Evolutionary conservation across 495 filamentous ascomycete species (phyloP).

Genomic region (Penicillium crystallinum): DNA sequence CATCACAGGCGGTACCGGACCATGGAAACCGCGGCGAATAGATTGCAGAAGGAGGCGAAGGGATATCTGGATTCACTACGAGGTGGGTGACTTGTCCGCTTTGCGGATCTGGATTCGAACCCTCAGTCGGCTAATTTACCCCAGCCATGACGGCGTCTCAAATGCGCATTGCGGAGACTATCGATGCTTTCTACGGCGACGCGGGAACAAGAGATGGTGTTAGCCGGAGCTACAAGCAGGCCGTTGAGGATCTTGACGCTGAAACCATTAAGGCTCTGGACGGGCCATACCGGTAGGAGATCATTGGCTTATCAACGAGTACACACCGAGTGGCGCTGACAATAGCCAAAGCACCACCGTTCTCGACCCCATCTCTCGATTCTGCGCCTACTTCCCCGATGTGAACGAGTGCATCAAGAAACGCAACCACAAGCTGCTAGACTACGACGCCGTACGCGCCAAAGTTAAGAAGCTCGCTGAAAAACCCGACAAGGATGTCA

Average conservation of each 20-base stretch:
- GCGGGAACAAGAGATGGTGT: slow-evolving; percentile 92
- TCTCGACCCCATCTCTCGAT: slow-evolving; percentile 86
- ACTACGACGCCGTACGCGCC: slow-evolving; percentile 92
- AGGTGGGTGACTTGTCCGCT: slow-evolving; percentile 44
- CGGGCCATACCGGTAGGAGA: slow-evolving; percentile 78
- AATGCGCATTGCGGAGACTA: slow-evolving; percentile 98
- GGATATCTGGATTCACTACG: slow-evolving; percentile 93
- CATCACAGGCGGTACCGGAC: slow-evolving; percentile 78
- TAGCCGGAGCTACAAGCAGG: slow-evolving; percentile 93
- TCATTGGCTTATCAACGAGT: not conserved
- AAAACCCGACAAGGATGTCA: slow-evolving; percentile 97
- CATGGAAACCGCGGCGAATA: slow-evolving; percentile 88
- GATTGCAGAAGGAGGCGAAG: slow-evolving; percentile 94
- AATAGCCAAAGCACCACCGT: slow-evolving; percentile 66
- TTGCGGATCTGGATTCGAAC: not conserved
- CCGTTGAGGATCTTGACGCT: slow-evolving; percentile 92
- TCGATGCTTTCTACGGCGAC: slow-evolving; percentile 98
- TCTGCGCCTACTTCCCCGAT: slow-evolving; percentile 98
- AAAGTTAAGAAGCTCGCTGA: slow-evolving; percentile 95
- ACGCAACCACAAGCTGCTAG: slow-evolving; percentile 92
- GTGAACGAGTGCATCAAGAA: slow-evolving; percentile 99
- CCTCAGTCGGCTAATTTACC: not conserved
- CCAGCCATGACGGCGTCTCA: slow-evolving; percentile 97
- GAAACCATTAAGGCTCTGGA: slow-evolving; percentile 98
- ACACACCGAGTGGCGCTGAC: not conserved